Evolutionary conservation across 2,329 filamentous ascomycete species (phyloP).

Genomic region (Aspergillus sp.): DNA sequence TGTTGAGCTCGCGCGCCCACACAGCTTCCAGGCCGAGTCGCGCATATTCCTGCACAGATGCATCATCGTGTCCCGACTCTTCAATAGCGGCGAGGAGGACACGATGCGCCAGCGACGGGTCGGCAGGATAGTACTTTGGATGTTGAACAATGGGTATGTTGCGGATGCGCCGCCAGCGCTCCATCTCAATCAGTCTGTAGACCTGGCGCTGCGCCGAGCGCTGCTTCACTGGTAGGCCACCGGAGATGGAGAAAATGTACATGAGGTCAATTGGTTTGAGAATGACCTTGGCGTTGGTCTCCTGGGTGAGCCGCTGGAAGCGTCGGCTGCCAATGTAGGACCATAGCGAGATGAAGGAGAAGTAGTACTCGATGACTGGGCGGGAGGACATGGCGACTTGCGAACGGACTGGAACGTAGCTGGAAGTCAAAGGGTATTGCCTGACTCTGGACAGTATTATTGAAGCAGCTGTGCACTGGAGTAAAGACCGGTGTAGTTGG

Average conservation of each 20-base stretch:
- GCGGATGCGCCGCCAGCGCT: conserved; percentile 33
- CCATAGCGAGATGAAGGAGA: conserved; percentile 14
- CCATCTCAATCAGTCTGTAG: conserved; percentile 30
- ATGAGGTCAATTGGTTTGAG: conserved; percentile 35
- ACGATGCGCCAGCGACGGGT: conserved; percentile 37
- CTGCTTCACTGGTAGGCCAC: conserved; percentile 38
- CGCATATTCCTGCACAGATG: conserved; percentile 16
- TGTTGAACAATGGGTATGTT: conserved; percentile 32
- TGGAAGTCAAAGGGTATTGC: background rate
- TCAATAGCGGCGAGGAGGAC: conserved; percentile 30
- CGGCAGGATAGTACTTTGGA: conserved; percentile 21
- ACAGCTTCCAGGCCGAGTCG: conserved; percentile 19
- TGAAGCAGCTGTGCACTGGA: background rate
- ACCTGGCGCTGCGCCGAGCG: conserved; percentile 35
- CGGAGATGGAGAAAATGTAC: conserved; percentile 38
- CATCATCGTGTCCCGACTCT: conserved; percentile 9
- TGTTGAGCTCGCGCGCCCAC: conserved; percentile 7
- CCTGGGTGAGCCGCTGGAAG: background rate
- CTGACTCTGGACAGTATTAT: background rate
- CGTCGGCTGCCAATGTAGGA: conserved; percentile 13
- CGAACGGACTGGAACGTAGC: too few relatives aligned
- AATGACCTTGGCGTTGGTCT: background rate
- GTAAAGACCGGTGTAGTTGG: background rate
- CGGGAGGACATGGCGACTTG: background rate
- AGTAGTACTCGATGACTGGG: conserved; percentile 12